These are phyloP conservation scores for Ogataea salicorniae DNA, from an alignment of 805 yeast species.

Conservation along the genomic window DNA sequence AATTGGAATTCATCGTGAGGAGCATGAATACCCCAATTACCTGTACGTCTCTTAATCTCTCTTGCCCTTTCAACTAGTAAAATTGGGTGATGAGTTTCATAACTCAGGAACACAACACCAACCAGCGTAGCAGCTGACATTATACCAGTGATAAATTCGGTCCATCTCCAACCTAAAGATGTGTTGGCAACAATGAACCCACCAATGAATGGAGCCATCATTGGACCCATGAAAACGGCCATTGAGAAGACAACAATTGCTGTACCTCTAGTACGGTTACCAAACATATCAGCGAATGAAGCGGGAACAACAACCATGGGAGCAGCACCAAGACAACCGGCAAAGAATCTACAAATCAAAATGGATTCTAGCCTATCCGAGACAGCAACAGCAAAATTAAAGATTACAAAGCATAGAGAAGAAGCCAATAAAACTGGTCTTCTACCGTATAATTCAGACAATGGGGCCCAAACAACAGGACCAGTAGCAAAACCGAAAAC, in stretches of 20 bases:
- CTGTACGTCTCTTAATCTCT: conserved; percentile 57
- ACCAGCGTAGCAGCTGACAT: conserved; percentile 38
- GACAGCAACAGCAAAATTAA: conserved; percentile 72
- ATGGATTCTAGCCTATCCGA: conserved; percentile 75
- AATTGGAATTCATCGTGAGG: conserved; percentile 63
- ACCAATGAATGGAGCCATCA: conserved; percentile 76
- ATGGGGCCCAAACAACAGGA: conserved; percentile 86
- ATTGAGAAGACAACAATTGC: conserved; percentile 69
- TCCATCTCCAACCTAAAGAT: conserved; percentile 81
- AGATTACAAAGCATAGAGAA: conserved; percentile 49
- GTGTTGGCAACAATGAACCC: conserved; percentile 53
- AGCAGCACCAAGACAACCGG: conserved; percentile 79
- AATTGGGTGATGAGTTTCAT: conserved; percentile 71
- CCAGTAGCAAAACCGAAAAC: conserved; percentile 95
- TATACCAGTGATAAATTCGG: conserved; percentile 65
- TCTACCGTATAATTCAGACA: conserved; percentile 76
- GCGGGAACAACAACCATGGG: conserved; percentile 86
- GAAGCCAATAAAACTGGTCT: conserved; percentile 54
- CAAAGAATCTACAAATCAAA: conserved; percentile 71
- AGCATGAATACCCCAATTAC: conserved; percentile 80
- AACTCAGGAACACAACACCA: conserved; percentile 38
- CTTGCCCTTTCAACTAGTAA: conserved; percentile 60
- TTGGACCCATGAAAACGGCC: conserved; percentile 75
- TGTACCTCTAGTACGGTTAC: conserved; percentile 60
- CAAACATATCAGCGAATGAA: conserved; percentile 76